phyloP scores from a whole-genome alignment of 495 filamentous ascomycete genomes.

The Penicillium cinerascens region DNA sequence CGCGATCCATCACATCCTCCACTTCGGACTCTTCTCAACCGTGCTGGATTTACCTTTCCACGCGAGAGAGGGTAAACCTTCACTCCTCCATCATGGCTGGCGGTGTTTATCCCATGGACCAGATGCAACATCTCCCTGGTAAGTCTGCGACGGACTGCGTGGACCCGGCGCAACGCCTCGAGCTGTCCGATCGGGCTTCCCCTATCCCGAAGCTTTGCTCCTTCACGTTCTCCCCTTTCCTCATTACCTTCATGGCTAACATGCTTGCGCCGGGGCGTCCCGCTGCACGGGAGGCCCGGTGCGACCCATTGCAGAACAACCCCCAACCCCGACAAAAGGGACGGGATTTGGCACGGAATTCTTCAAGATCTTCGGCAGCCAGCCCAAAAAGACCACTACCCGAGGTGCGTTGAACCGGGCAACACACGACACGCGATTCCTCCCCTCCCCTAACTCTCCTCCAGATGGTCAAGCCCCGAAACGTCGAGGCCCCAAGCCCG shows the following conservation, averaged over 20 bases:
- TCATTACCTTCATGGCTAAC: slow-evolving; percentile 1
- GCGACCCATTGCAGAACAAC: slow-evolving; percentile 21
- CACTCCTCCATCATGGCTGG: slow-evolving; percentile 18
- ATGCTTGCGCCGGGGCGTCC: slow-evolving; percentile 9
- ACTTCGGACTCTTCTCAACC: slow-evolving; percentile 1
- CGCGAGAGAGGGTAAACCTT: background rate
- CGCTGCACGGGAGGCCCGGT: slow-evolving; percentile 14
- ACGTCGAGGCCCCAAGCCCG: slow-evolving; percentile 89
- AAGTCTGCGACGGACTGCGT: slow-evolving; percentile 2
- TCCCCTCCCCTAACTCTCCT: background rate
- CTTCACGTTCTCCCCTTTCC: background rate
- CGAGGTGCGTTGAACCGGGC: slow-evolving; percentile 26
- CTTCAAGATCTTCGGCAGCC: slow-evolving; percentile 35
- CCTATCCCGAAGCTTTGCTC: background rate
- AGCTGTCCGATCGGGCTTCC: background rate
- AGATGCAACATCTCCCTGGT: slow-evolving; percentile 22
- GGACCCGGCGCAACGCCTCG: background rate
- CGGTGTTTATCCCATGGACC: slow-evolving; percentile 27
- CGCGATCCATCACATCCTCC: slow-evolving; percentile 11
- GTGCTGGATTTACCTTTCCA: background rate
- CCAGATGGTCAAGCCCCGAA: slow-evolving; percentile 84
- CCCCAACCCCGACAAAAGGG: slow-evolving; percentile 24
- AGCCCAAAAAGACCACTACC: slow-evolving; percentile 27
- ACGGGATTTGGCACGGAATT: slow-evolving; percentile 29
- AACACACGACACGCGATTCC: background rate